phyloP scores from a whole-genome alignment of 352 stramenopile genomes.

The Globisporangium paroecandrum region DNA sequence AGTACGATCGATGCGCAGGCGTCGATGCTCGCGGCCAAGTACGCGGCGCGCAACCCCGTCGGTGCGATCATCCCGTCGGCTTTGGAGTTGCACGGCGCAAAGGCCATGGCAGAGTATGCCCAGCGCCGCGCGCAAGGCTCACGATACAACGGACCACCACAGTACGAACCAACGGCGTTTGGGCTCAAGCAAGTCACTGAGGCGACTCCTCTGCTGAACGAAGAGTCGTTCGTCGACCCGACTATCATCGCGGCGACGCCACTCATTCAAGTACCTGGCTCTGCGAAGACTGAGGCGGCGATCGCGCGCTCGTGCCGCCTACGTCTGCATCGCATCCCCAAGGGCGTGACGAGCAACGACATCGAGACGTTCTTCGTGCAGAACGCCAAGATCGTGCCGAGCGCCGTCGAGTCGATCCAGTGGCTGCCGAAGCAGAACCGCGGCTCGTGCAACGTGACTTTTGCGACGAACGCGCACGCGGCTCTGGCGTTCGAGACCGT shows the following conservation, averaged over 20 bases:
- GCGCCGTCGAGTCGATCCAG: slow-evolving; percentile 58
- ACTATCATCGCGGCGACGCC: slow-evolving; percentile 9
- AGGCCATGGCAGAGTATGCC: slow-evolving; percentile 10
- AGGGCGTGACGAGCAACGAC: slow-evolving; percentile 55
- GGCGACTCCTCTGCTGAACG: slow-evolving; percentile 22
- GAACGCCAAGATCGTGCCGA: slow-evolving; percentile 58
- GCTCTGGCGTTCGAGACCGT: slow-evolving; percentile 62
- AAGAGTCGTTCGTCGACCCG: slow-evolving; percentile 24
- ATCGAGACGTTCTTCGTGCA: slow-evolving; percentile 73
- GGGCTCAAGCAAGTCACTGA: slow-evolving; percentile 14
- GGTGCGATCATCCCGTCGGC: slow-evolving; percentile 68
- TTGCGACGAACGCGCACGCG: slow-evolving; percentile 60
- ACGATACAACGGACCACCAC: slow-evolving; percentile 31
- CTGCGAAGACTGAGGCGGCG: slow-evolving; percentile 25
- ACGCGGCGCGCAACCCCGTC: slow-evolving; percentile 48
- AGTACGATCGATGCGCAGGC: slow-evolving; percentile 84
- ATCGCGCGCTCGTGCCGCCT: slow-evolving; percentile 64
- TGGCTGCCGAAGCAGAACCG: slow-evolving; percentile 61
- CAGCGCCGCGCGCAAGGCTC: neutral
- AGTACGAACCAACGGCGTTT: slow-evolving; percentile 47
- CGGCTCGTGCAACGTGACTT: slow-evolving; percentile 71
- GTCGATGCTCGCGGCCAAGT: slow-evolving; percentile 84
- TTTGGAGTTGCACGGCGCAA: slow-evolving; percentile 58
- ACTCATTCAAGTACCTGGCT: neutral
- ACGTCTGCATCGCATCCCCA: slow-evolving; percentile 71